phyloP scores from a whole-genome alignment of 1,139 yeast species.

The Meyerozyma athensensis region DNA sequence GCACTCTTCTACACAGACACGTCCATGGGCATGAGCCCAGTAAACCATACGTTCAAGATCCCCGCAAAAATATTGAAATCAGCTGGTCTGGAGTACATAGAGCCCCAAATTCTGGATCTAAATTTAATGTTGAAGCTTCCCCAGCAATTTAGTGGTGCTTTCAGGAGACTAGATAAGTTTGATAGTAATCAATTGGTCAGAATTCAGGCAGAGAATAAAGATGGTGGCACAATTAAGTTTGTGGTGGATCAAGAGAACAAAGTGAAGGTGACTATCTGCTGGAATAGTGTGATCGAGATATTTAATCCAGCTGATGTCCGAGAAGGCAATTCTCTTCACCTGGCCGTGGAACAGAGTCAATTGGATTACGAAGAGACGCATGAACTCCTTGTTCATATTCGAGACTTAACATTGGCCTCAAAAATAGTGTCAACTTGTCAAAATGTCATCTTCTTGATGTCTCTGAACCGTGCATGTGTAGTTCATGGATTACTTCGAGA shows the following conservation, averaged over 20 bases:
- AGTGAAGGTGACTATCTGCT: conserved; percentile 48
- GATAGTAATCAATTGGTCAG: conserved; percentile 29
- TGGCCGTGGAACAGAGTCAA: background rate
- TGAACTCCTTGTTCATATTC: background rate
- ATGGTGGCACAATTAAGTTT: conserved; percentile 42
- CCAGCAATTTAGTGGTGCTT: conserved; percentile 39
- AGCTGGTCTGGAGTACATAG: conserved; percentile 38
- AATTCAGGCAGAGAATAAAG: conserved; percentile 28
- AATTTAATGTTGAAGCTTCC: conserved; percentile 51
- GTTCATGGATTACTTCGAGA: conserved; percentile 56
- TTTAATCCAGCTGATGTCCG: conserved; percentile 19
- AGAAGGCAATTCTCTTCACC: conserved; percentile 2
- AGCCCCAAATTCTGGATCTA: conserved; percentile 45
- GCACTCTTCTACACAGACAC: conserved; percentile 46
- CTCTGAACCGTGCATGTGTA: conserved; percentile 48
- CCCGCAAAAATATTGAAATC: conserved; percentile 51
- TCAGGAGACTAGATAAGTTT: conserved; percentile 55
- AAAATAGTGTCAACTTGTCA: conserved; percentile 50
- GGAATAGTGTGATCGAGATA: conserved; percentile 48
- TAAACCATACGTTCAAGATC: conserved; percentile 56
- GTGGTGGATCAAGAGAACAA: conserved; percentile 51
- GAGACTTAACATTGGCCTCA: conserved; percentile 32
- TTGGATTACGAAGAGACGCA: background rate
- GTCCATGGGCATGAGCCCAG: conserved; percentile 26
- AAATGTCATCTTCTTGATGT: conserved; percentile 46